Evolutionary conservation across 2,329 filamentous ascomycete species (phyloP), one percentile per base, ranked within the genome.

Genomic region (Talaromyces piceae): DNA sequence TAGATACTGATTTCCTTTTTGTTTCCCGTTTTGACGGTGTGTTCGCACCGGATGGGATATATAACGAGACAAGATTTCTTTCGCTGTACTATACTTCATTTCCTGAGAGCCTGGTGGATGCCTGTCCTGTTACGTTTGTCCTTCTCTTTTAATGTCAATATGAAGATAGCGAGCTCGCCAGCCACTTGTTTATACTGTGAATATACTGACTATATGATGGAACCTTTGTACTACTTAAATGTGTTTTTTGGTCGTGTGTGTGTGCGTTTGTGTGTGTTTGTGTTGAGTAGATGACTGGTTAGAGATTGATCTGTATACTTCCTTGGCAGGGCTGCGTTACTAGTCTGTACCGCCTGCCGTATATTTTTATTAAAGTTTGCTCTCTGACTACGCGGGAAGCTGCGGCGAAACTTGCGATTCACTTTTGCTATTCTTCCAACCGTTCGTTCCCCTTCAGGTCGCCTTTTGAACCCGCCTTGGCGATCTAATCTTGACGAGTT

Each of bases 1-100:
- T 39, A 33, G 47, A 33, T 31, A 16, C 37, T 41, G 22, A 41
- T 33, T 31, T 33, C 20, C 13, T 41, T 48, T n/a, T n/a, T n/a
- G n/a, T n/a, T n/a, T n/a, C n/a, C n/a, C n/a, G 39, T 45, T 48
- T 50, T 30, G 26, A 47, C 43, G 51, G 43, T 50, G 41, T n/a
- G 30, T 41, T 49, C 50, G 37, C 50, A 41, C 46, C 30, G 18
- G 27, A 43, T 41, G 48, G 48, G 41, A 50, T 49, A 47, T 49
- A 46, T 50, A 45, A 53, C 41, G 51, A 49, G 30, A 51, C 41
- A 44, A 49, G 39, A 30, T 46, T 41, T 51, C 37, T 18, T 43
- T 43, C 39, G 23, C 39, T 43, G 39, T 43, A 43, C 16, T 25
- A 23, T 23, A 23, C 25, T 43, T 25, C 7, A 9, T 43, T 43